Evolutionary conservation across 2,329 filamentous ascomycete species (phyloP).

Genomic region (Sporothrix euskadiensis): DNA sequence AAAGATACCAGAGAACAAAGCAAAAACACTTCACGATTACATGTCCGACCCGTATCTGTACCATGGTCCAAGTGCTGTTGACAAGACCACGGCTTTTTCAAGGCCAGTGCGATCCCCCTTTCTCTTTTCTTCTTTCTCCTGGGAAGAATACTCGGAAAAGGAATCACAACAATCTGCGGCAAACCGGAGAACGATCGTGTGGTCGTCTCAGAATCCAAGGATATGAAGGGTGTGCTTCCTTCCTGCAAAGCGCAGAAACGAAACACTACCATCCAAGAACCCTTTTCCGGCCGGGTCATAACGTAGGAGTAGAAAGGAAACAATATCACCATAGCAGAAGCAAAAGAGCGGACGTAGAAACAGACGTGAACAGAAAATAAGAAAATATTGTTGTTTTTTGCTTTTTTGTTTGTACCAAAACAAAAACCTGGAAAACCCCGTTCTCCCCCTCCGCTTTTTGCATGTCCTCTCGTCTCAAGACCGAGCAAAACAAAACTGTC

Average conservation of each 20-base stretch:
- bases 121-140: not conserved
- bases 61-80: constrained; percentile 50
- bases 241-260: not conserved
- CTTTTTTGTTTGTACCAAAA: constrained; percentile 23
- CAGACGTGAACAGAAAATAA: not conserved
- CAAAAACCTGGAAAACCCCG: constrained; percentile 12
- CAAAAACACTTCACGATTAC: not conserved
- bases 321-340: constrained; percentile 13
- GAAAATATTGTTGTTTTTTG: constrained; percentile 16
- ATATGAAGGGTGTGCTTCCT: constrained; percentile 39
- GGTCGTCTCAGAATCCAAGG: constrained; percentile 54
- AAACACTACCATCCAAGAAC: constrained; percentile 47
- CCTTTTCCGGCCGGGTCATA: constrained; percentile 54
- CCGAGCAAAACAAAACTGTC: too few relatives aligned
- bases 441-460: not conserved
- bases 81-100: constrained; percentile 63
- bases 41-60: constrained; percentile 69
- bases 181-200: constrained; percentile 53
- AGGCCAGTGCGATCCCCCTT: constrained; percentile 45
- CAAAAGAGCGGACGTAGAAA: not conserved
- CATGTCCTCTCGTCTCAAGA: not conserved
- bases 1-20: not conserved
- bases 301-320: not conserved
- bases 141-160: not conserved
- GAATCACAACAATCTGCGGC: constrained; percentile 55